Base-by-base conservation (phyloP, 805 yeast species). In the Yarrowia sp. region DNA sequence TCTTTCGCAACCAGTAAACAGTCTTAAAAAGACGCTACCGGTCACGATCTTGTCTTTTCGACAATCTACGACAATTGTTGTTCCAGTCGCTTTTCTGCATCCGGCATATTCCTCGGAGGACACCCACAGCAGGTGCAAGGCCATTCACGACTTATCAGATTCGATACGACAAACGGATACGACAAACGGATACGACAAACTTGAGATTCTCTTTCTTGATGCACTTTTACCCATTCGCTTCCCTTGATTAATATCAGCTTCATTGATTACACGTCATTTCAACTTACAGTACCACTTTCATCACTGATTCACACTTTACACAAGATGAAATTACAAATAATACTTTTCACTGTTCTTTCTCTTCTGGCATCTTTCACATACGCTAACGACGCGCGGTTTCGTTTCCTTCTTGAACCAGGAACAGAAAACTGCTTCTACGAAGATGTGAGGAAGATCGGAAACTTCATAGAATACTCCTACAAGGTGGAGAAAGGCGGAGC, bases 331-430 rank as follows among this genome's bases (percentile, higher is more conserved):
- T 12, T 46, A 14, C 42, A 39, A 39, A 13, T 24, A 46, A 5
- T 50, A 0, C 4, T 38, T 46, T 12, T 24, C 12, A 14, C 20
- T 15, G 6, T n/a, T 12, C 13, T 19, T 12, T 19, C 20, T 30
- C 38, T 40, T 24, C 40, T 58, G 40, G 12, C 46, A 17, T 33
- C 46, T 8, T 17, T 24, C 40, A 13, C 50, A 5, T 2, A 9
- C 20, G 64, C 64, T 10, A 8, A 12, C 10, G 55, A 47, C 9
- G 38, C 36, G 19, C 19, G 66, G 13, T 46, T 46, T 17, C 9
- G 55, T 10, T 61, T 61, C 15, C 66, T 61, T 8, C 52, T 61
- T 9, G 66, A 61, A 47, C 66, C 66, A 15, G 66, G 66, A 5
- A 46, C 66, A 8, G 38, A 46, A 46, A 36, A 12, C 20, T 61